phyloP scores from a whole-genome alignment of 2,329 filamentous ascomycete species.

The Fusarium sterilihyphosum region DNA sequence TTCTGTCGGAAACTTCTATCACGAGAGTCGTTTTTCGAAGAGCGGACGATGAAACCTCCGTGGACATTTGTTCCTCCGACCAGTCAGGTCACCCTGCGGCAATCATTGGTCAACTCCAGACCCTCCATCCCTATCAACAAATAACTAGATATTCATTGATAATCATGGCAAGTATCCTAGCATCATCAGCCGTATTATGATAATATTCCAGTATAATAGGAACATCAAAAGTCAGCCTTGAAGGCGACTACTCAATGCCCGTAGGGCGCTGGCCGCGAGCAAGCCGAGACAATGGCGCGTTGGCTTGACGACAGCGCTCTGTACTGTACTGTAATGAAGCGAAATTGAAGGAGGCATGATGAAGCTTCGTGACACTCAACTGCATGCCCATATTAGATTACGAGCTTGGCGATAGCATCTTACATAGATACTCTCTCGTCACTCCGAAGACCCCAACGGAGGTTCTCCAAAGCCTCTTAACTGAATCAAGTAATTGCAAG shows the following conservation, averaged over 20 bases:
- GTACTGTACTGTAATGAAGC: neutral
- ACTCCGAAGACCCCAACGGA: neutral
- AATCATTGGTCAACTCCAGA: neutral
- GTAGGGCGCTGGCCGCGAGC: no score
- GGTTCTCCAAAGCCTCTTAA: neutral
- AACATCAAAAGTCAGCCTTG: neutral
- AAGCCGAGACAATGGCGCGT: neutral
- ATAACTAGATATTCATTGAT: neutral
- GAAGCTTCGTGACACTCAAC: neutral
- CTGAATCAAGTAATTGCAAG: neutral
- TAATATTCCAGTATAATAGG: rapidly evolving
- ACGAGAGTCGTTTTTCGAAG: neutral
- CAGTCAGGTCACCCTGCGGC: neutral
- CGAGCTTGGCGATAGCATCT: no score
- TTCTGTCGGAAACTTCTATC: neutral
- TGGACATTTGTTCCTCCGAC: neutral
- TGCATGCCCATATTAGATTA: neutral
- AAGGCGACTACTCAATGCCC: rapidly evolving
- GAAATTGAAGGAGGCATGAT: neutral
- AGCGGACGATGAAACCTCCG: neutral
- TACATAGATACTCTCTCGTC: neutral
- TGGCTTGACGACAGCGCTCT: neutral
- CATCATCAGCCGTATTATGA: no score
- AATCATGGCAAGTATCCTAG: neutral
- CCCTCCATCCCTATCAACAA: neutral